Base-by-base conservation (phyloP, 1,139 yeast genomes). In the Blastobotrys arbuscula region DNA sequence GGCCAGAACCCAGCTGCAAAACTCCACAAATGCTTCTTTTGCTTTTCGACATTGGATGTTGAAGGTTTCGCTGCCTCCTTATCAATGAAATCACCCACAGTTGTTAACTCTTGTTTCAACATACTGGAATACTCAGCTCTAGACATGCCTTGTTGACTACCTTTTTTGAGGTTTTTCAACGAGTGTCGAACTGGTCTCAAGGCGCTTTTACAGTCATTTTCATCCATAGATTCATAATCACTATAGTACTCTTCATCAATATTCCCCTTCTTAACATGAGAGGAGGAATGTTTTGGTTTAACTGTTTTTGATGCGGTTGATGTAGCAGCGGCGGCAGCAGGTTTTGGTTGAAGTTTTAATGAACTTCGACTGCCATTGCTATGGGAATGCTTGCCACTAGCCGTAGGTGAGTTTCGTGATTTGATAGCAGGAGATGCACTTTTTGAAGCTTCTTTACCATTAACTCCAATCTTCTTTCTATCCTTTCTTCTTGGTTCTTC, bases 1-100 rank as follows among this genome's bases (percentile, higher is more conserved):
- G 98, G 98, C 98, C 98, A 92, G 65, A 84, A 92, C 53, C 80
- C 78, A 35, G 94, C 78, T 8, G 97, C 95, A 66, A 84, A 87
- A 21, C 87, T 78, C 98, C 99, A 92, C 52, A 92, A 71, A 60
- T 90, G 96, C 63, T 78, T 82, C 54, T 75, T 71, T 44, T 73
- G 57, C 58, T 73, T 76, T 30, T 66, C 71, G 44, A 67, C 64
- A 18, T 67, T 69, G 51, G 56, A 1, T 3, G 6, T 10, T 13
- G 13, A 19, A 42, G 50, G 39, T 24, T 48, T 51, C 36, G 48
- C 47, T n/a, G 64, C 62, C 39, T 65, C 63, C 40, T 62, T 59
- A 42, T 69, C 75, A 55, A 88, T 87, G 57, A 78, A 82, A 54
- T 81, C 81, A 23, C 98, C 98, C 48, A 92, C 86, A n/a, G 76